A percentile compares a stretch with the other conserved stretches of the same genome.
Conservation (phyloP, 2,329 filamentous ascomycete species). For the Cryoendolithus antarcticus region DNA sequence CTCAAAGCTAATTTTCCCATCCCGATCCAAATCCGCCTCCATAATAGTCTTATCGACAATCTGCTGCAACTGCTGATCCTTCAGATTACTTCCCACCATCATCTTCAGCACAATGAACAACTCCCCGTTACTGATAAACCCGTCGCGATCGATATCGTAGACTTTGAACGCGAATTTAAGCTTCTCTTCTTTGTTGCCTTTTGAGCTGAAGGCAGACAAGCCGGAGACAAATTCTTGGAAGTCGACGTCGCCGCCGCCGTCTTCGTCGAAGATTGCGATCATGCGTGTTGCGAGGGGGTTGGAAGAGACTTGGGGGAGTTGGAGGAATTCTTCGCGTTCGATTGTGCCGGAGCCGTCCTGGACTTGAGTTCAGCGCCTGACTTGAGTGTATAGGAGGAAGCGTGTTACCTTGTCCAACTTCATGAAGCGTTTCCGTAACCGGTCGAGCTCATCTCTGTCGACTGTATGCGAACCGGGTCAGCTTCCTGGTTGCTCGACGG, state of each 20-base stretch:
- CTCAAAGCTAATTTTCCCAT: conserved; percentile 98
- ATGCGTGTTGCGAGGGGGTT: conserved; percentile 96
- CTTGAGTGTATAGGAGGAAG: background rate
- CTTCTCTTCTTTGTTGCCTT: conserved; percentile 99
- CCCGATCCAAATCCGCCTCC: conserved; percentile 91
- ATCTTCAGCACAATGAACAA: conserved; percentile 99
- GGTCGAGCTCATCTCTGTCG: conserved; percentile 92
- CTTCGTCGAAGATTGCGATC: conserved; percentile 99
- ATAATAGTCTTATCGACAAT: conserved; percentile 99
- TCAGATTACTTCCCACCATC: conserved; percentile 99
- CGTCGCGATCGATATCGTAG: conserved; percentile 97
- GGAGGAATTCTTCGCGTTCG: conserved; percentile 96
- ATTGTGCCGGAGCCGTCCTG: conserved; percentile 93
- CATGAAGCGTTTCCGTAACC: conserved; percentile 95
- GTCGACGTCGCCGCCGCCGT: conserved; percentile 93
- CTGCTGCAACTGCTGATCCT: conserved; percentile 96
- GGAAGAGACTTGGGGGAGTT: conserved; percentile 90
- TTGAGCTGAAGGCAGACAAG: conserved; percentile 87
- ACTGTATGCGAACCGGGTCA: conserved; percentile 42
- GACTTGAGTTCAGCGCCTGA: too few species aligned
- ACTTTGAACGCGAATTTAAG: conserved; percentile 96
- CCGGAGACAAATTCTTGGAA: conserved; percentile 98
- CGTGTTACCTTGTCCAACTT: conserved; percentile 82
- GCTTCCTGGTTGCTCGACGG: background rate
- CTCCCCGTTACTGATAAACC: conserved; percentile 97